phyloP scores from a whole-genome alignment of 768 basidiomycete species.

The Fibroporia radiculosa region DNA sequence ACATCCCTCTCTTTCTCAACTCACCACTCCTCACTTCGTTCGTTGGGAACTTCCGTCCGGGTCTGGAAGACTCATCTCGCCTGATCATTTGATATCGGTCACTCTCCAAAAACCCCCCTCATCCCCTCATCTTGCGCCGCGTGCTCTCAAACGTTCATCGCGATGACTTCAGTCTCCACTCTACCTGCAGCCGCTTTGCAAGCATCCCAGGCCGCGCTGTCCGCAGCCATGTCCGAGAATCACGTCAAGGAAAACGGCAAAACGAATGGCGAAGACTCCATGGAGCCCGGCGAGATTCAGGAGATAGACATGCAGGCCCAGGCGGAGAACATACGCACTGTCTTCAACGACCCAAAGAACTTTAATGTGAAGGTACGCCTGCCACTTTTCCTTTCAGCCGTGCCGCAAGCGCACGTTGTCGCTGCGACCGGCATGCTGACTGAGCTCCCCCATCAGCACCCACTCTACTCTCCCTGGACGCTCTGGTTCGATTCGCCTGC shows the following conservation, averaged over 20 bases:
- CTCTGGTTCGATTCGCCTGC: constrained; percentile 97
- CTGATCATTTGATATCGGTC: not conserved
- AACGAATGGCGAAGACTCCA: constrained; percentile 24
- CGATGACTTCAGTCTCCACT: constrained; percentile 30
- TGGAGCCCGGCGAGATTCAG: constrained; percentile 80
- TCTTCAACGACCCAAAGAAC: constrained; percentile 86
- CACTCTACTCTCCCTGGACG: constrained; percentile 91
- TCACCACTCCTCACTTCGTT: constrained; percentile 1
- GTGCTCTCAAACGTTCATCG: not conserved
- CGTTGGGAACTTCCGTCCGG: not conserved
- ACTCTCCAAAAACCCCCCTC: not conserved
- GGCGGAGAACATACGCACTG: constrained; percentile 79
- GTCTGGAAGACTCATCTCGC: not conserved
- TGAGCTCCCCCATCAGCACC: constrained; percentile 52
- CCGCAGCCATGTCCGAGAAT: constrained; percentile 62
- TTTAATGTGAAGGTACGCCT: constrained; percentile 89
- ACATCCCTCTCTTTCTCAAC: not conserved
- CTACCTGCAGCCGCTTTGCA: constrained; percentile 63
- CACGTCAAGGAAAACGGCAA: constrained; percentile 24
- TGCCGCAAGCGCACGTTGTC: not conserved
- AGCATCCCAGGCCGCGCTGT: constrained; percentile 73
- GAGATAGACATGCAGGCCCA: constrained; percentile 82
- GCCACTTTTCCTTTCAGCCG: not conserved
- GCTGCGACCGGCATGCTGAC: not conserved
- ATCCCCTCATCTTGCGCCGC: not conserved